Conservation (phyloP, 1,284 basidiomycete species). For the Cutaneotrichosporon mucoides region DNA sequence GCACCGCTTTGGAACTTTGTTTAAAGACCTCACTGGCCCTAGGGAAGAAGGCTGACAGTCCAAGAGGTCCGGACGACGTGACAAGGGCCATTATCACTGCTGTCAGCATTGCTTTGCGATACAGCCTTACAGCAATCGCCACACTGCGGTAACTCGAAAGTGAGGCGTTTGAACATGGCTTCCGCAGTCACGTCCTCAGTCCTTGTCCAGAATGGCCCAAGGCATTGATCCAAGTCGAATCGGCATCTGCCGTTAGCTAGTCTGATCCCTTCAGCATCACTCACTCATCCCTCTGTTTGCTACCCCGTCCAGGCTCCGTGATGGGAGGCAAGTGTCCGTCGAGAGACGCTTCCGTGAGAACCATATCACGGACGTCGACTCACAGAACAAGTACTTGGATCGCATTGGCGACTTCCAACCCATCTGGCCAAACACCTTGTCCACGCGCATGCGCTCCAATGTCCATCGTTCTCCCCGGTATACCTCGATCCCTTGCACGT, state of each 20-base stretch:
- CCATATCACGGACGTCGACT: constrained; percentile 4
- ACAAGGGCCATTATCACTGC: constrained; percentile 54
- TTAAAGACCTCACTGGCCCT: constrained; percentile 12
- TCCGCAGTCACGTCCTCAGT: constrained; percentile 28
- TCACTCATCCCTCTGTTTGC: constrained; percentile 20
- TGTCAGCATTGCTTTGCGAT: not conserved
- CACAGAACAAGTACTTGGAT: constrained; percentile 39
- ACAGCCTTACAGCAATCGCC: constrained; percentile 54
- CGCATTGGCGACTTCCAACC: constrained; percentile 39
- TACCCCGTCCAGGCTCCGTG: constrained; percentile 16
- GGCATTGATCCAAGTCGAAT: constrained; percentile 45
- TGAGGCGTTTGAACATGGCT: constrained; percentile 53
- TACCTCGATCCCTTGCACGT: constrained; percentile 38
- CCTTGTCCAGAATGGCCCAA: constrained; percentile 43
- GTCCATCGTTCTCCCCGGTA: constrained; percentile 40
- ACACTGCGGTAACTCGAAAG: constrained; percentile 52
- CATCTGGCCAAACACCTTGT: constrained; percentile 27
- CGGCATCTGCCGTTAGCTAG: constrained; percentile 22
- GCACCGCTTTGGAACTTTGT: constrained; percentile 16
- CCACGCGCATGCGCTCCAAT: constrained; percentile 29
- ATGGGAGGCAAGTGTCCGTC: constrained; percentile 44
- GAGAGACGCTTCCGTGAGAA: constrained; percentile 27
- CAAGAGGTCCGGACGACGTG: constrained; percentile 50
- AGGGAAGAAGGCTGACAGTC: constrained; percentile 54
- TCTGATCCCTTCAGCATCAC: not conserved